Base-by-base conservation (phyloP, 1,284 basidiomycete genomes). In the Irpex sp. region DNA sequence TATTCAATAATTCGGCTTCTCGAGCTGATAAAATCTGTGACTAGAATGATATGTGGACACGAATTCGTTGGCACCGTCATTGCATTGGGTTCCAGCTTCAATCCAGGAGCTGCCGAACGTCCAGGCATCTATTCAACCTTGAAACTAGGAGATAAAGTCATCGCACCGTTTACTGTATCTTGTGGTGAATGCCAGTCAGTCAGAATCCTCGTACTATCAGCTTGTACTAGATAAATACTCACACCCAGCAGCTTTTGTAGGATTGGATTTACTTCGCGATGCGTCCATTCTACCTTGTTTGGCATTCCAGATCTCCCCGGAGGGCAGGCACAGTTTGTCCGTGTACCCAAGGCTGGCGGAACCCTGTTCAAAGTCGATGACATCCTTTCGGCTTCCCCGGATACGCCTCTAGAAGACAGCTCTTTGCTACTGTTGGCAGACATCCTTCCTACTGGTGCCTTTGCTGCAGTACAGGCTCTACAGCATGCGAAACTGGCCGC, bases 281-380 rank as follows among this genome's bases (percentile, higher is more conserved):
- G 95, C 73, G 77, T 81, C 1, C 76, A 86, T 65, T 85, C 87
- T 5, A 75, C 77, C 31, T 79, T 94, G 7, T 92, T 95, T 72
- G 94, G 94, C 44, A 86, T 86, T 38, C 85, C 89, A 0, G 71
- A 75, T 8, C 82, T 94, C 0, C 87, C 89, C 6, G 95, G 94
- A 9, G 92, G 87, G 1, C 95, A 97, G 78, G 94, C 94, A 0
- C 93, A 96, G 75, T 97, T 91, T 73, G 83, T 94, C 3, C 85
- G 89, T 34, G 86, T 94, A 9, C 93, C 93, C 5, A 84, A 84
- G 62, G 93, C 89, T 0, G 92, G 92, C 31, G 90, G 90, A 17
- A 92, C 91, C 0, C 81, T 94, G 5, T 92, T 89, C 78, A 87
- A 83, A 64, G 79, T 92, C 47, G 82, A 80, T 62, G 78, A 83